Conservation (phyloP, 2,329 filamentous ascomycete species). For the Cordyceps fumosorosea region DNA sequence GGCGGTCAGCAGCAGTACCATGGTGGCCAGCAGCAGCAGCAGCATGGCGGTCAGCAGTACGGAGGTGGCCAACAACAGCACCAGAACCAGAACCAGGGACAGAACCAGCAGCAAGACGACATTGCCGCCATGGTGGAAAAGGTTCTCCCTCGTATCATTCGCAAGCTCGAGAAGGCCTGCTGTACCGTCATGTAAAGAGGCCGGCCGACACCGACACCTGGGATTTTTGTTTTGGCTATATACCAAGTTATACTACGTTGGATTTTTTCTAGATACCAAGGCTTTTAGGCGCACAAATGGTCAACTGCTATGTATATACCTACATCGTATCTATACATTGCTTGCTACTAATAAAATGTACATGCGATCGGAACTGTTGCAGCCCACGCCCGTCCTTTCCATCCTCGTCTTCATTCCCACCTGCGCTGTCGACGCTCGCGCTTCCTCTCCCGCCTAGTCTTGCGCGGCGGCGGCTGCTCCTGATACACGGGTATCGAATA, state of each 20-base stretch:
- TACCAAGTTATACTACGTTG: conserved; percentile 1
- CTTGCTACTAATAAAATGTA: not conserved
- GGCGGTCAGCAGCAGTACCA: conserved; percentile 24
- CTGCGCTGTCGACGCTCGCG: not conserved
- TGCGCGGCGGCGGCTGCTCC: not conserved
- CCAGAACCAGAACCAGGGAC: conserved; percentile 35
- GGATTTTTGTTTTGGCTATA: not conserved
- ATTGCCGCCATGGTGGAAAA: conserved; percentile 55
- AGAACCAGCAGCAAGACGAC: conserved; percentile 44
- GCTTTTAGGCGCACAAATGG: conserved; percentile 1
- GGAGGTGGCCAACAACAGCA: conserved; percentile 36
- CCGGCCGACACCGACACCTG: not conserved
- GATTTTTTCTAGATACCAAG: conserved; percentile 3
- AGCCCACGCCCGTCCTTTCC: not conserved
- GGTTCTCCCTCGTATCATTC: conserved; percentile 52
- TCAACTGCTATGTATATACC: conserved; percentile 1
- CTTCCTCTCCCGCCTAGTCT: not conserved
- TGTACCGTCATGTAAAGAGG: conserved; percentile 65
- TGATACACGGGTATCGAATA: not conserved
- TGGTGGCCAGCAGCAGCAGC: conserved; percentile 33
- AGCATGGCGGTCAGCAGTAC: conserved; percentile 28
- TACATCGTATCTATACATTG: not conserved
- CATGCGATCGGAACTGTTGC: not conserved
- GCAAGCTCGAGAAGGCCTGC: conserved; percentile 61
- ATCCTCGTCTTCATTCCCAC: not conserved